These are phyloP conservation scores for Cordyceps sp. DNA, from an alignment of 2,329 filamentous ascomycete genomes.

Conservation along the genomic window DNA sequence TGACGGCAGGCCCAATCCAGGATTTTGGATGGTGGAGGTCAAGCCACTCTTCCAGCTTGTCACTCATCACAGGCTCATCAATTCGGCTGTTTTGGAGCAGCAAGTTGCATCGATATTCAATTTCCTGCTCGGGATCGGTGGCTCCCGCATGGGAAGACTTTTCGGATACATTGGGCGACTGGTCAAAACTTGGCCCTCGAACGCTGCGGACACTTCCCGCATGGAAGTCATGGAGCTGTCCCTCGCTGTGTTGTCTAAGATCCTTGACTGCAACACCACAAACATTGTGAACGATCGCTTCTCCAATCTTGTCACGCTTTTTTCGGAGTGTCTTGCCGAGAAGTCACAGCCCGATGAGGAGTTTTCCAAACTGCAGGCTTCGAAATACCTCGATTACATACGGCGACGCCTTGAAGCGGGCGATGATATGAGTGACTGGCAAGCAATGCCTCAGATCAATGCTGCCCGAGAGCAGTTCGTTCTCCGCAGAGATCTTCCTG, in stretches of 20 bases:
- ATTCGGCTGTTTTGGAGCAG: conserved; percentile 21
- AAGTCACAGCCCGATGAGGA: conserved; percentile 5
- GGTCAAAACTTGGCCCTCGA: conserved; percentile 5
- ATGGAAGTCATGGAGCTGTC: conserved; percentile 11
- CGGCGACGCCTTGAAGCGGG: conserved; percentile 14
- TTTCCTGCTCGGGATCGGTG: conserved; percentile 17
- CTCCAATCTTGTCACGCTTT: conserved; percentile 5
- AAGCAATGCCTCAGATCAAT: conserved; percentile 4
- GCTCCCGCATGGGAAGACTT: conserved; percentile 12
- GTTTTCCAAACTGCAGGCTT: conserved; percentile 12
- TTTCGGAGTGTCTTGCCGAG: conserved; percentile 7
- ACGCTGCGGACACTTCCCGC: conserved; percentile 2
- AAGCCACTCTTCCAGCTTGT: conserved; percentile 17
- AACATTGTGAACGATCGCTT: conserved; percentile 13
- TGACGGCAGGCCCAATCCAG: background rate
- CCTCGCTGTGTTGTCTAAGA: conserved; percentile 14
- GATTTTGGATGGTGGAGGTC: conserved; percentile 11
- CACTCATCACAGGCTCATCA: conserved; percentile 15
- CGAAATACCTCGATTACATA: conserved; percentile 15
- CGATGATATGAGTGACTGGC: conserved; percentile 2
- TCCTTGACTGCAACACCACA: conserved; percentile 19
- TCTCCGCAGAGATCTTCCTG: conserved; percentile 16
- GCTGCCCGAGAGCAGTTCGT: conserved; percentile 11
- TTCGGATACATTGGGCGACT: conserved; percentile 14
- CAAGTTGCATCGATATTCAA: conserved; percentile 17